These are phyloP conservation scores for Fomitopsis betulina DNA, from an alignment of 1,284 basidiomycete species.

Conservation along the genomic window DNA sequence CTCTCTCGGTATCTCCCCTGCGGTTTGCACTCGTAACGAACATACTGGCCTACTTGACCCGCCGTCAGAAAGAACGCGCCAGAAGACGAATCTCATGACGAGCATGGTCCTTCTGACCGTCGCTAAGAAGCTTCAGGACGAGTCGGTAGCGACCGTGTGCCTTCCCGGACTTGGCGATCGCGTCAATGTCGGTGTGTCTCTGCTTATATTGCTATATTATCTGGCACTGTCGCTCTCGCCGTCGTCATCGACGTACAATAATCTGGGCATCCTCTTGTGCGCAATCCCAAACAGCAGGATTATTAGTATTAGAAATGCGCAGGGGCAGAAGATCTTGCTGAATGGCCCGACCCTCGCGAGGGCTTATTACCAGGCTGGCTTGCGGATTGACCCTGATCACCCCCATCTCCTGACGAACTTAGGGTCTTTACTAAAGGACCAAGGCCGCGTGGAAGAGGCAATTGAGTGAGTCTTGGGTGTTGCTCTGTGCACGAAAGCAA, in stretches of 20 bases:
- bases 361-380: constrained; percentile 50
- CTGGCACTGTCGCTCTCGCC: constrained; percentile 50
- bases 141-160: constrained; percentile 15
- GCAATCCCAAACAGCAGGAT: constrained; percentile 31
- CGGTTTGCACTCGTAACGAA: constrained; percentile 23
- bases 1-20: constrained; percentile 33
- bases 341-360: constrained; percentile 40
- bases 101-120: constrained; percentile 52
- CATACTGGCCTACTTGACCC: constrained; percentile 11
- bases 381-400: constrained; percentile 49
- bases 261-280: constrained; percentile 56
- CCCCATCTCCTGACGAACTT: constrained; percentile 60
- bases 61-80: constrained; percentile 18
- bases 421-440: constrained; percentile 57
- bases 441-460: constrained; percentile 46
- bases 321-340: constrained; percentile 25
- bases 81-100: constrained; percentile 37
- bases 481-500: too few relatives aligned
- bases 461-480: constrained; percentile 34
- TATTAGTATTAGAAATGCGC: constrained; percentile 19
- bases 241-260: constrained; percentile 55
- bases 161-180: constrained; percentile 28
- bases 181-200: constrained; percentile 40
- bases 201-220: constrained; percentile 54
- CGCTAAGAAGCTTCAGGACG: constrained; percentile 51